Evolutionary conservation across 345 rosid species (phyloP).

Genomic region (Excoecaria agallocha): DNA sequence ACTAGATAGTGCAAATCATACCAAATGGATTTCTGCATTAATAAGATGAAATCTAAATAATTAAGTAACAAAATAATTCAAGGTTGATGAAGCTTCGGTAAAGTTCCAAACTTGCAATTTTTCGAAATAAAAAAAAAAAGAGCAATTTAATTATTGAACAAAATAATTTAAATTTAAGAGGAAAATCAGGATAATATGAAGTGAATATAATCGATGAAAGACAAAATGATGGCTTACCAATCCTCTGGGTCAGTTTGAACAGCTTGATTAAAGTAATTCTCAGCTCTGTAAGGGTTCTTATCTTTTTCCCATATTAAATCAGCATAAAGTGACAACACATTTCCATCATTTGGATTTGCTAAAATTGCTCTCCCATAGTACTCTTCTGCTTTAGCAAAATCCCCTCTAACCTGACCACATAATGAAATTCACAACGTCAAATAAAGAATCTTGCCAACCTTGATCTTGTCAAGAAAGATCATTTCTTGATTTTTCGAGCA

Average conservation of each 20-base stretch:
- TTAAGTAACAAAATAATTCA: too few species aligned
- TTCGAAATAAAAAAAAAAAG: not conserved
- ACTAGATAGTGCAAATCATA: too few species aligned
- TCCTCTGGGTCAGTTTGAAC: constrained; percentile 55
- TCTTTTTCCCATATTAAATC: constrained; percentile 58
- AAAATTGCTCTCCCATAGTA: constrained; percentile 61
- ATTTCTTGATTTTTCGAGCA: too few species aligned
- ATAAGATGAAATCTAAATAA: too few species aligned
- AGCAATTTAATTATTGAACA: too few species aligned
- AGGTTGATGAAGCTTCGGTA: too few species aligned
- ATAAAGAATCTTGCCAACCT: not conserved
- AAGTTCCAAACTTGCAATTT: not conserved
- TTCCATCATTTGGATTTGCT: constrained; percentile 59
- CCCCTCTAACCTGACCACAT: constrained; percentile 47
- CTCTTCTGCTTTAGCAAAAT: constrained; percentile 60
- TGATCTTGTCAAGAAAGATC: too few species aligned
- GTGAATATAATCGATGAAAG: not conserved
- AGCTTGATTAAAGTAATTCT: constrained; percentile 57
- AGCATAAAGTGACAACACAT: constrained; percentile 51
- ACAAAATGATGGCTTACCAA: constrained; percentile 35
- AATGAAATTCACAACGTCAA: not conserved
- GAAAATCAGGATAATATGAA: not conserved
- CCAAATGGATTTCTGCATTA: too few species aligned
- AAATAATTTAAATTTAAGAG: not conserved
- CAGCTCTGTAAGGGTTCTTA: constrained; percentile 49